Base-by-base conservation (phyloP, 495 filamentous ascomycete genomes). In the Copromyces sp. region DNA sequence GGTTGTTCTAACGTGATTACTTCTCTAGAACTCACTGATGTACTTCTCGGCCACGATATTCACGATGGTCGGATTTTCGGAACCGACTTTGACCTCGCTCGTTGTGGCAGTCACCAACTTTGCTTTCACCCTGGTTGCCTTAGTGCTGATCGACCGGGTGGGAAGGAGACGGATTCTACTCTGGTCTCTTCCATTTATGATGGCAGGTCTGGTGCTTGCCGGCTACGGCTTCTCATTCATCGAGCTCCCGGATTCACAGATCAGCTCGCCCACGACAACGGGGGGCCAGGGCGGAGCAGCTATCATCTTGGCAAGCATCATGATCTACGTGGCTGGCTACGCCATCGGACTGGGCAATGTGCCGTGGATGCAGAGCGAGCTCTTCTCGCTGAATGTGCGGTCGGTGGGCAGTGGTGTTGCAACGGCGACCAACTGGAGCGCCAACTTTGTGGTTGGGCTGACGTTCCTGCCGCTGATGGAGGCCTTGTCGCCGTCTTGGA, bases 11-110 rank as follows among this genome's bases (percentile, higher is more conserved):
- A 79, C 69, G 2, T 65, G 45, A 35, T 32, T 59, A 24, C 0
- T 9, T 29, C 12, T 29, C 24, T 76, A 91, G 88, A 97, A 97
- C 81, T 91, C 91, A 68, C 86, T 97, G 14, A 98, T 98, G 94
- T 98, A 98, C 79, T 97, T 94, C 80, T 94, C 93, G 8, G 92
- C 93, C 4, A 97, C 94, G 6, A 93, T 98, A 39, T 98, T 98
- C 79, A 85, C 89, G 12, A 82, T 93, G 39, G 84, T 97, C 29
- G 91, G 91, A 3, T 97, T 97, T 80, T 85, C 85, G 39, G 90
- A 89, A 20, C 94, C 94, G 37, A 97, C 93, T 0, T 85, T 95
- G 65, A 93, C 91, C 3, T 92, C 93, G 3, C 86, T 97, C 47
- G 89, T 89, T 6, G 90, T 97, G 40, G 94, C 94, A 2, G 78